Evolutionary conservation across 1,284 basidiomycete species (phyloP), one percentile per base, ranked within the genome.

Genomic region (Pseudozyma sp.): DNA sequence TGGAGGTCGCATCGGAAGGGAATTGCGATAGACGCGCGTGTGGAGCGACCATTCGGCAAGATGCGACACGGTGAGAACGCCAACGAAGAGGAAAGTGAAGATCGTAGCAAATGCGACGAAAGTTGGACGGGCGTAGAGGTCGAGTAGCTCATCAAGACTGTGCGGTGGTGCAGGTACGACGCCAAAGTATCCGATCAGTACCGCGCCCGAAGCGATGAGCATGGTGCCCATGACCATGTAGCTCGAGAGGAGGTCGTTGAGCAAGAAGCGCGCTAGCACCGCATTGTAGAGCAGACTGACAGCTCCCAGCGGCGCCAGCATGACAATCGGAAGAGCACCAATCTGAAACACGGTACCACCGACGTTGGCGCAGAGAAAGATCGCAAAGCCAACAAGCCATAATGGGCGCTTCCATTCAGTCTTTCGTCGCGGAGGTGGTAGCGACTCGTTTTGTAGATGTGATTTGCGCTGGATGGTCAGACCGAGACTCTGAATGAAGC

Each of bases 311-410:
- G 95, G 95, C 1, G 83, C 83, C 34, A 85, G 72, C 61, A 85
- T 83, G 43, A 84, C 82, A 39, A 85, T 81, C 8, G 83, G 83
- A 11, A 98, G 89, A 0, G 95, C 93, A 7, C 94, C 94, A 58
- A 98, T 95, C 87, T 97, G 95, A 77, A 97, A 93, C 34, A 97
- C 87, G 1, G 93, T 95, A n/a, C 93, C 93, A 60, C 96, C 88
- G 66, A 97, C 87, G 85, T 97, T 98, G 61, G 94, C 94, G 25
- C 91, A 51, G 51, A 87, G 81, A 71, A 87, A 87, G 87, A 83
- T 78, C 86, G 87, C 87, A 81, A 97, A 95, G 11, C 95, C 95
- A 12, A 79, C 19, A 19, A 85, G 66, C 82, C 82, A 85, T 18
- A 82, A 43, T 11, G 83, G 83, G 14, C 81, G 78, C 19, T 68